phyloP scores from a whole-genome alignment of 148 eudicot species.

The Euryodendron excelsum region DNA sequence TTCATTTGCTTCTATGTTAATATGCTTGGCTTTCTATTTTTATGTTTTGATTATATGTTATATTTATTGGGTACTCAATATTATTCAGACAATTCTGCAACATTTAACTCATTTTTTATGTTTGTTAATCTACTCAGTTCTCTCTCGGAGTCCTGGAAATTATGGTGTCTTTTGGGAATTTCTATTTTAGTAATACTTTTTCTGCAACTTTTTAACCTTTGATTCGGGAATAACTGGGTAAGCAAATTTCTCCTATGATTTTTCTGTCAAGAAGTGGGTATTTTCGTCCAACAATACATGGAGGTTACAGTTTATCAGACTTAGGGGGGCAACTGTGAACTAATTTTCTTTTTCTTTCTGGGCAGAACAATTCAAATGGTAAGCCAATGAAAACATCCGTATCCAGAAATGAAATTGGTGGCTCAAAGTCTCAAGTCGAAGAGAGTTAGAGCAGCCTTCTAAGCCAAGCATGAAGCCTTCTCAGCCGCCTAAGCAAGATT shows the following conservation, averaged over 20 bases:
- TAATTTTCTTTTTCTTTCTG: slow-evolving; percentile 1
- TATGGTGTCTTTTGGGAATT: neutral
- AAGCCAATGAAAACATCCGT: slow-evolving; percentile 55
- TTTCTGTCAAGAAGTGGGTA: no score
- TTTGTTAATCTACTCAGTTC: neutral
- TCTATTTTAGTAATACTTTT: neutral
- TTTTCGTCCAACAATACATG: no score
- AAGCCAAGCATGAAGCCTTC: slow-evolving; percentile 39
- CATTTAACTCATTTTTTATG: neutral
- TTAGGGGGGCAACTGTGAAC: slow-evolving; percentile 2
- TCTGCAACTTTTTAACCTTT: neutral
- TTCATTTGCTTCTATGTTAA: neutral
- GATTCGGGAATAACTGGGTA: neutral
- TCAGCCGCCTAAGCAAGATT: slow-evolving; percentile 75
- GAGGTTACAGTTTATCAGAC: no score
- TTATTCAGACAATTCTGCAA: neutral
- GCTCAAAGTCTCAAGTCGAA: slow-evolving; percentile 52
- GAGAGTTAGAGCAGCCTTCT: slow-evolving; percentile 51
- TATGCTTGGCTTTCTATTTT: neutral
- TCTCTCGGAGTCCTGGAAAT: neutral
- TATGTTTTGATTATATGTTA: neutral
- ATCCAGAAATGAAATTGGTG: slow-evolving; percentile 41
- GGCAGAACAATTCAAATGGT: slow-evolving; percentile 45
- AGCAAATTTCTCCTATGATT: no score
- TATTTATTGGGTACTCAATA: neutral